A percentile compares a stretch with the other conserved stretches of the same genome.
phyloP scores from a whole-genome alignment of 2,329 filamentous ascomycete species.

The Pyrenophora seminiperda region DNA sequence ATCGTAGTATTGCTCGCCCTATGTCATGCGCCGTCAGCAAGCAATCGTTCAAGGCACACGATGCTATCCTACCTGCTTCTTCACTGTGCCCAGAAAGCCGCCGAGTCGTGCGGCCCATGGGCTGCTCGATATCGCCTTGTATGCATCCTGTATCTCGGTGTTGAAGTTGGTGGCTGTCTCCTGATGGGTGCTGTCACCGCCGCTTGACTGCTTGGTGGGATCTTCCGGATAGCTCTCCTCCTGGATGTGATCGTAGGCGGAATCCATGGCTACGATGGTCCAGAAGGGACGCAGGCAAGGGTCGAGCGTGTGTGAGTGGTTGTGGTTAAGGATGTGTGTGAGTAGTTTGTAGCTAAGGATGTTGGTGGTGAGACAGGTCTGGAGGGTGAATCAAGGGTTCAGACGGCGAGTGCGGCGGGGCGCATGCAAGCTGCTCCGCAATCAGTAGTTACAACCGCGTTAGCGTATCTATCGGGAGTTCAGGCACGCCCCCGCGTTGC shows the following conservation, averaged over 20 bases:
- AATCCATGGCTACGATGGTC: conserved; percentile 69
- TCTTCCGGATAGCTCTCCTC: conserved; percentile 70
- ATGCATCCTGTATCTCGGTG: conserved; percentile 89
- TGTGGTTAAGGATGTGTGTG: conserved; percentile 15
- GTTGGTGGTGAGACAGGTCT: conserved; percentile 11
- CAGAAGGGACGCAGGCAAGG: conserved; percentile 5
- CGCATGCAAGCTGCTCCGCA: conserved; percentile 22
- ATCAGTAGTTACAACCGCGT: conserved; percentile 16
- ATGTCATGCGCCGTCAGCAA: conserved; percentile 13
- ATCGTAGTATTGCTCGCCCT: conserved; percentile 87
- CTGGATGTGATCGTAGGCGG: conserved; percentile 95
- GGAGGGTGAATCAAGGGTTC: conserved; percentile 16
- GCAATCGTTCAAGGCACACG: not conserved
- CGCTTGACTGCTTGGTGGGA: conserved; percentile 54
- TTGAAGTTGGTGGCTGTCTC: conserved; percentile 65
- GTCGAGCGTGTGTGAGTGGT: conserved; percentile 1
- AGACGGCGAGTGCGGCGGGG: conserved; percentile 10
- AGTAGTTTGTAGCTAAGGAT: conserved; percentile 14
- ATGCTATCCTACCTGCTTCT: conserved; percentile 73
- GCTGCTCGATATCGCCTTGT: conserved; percentile 88
- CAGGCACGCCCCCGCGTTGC: conserved; percentile 15
- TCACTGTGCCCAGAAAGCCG: conserved; percentile 87
- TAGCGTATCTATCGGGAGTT: conserved; percentile 14
- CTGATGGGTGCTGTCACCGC: conserved; percentile 49
- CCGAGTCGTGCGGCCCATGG: conserved; percentile 90